A percentile compares a stretch with the other conserved stretches of the same genome.
Evolutionary conservation across 495 filamentous ascomycete species (phyloP).

Genomic region (Xylaria venustula): DNA sequence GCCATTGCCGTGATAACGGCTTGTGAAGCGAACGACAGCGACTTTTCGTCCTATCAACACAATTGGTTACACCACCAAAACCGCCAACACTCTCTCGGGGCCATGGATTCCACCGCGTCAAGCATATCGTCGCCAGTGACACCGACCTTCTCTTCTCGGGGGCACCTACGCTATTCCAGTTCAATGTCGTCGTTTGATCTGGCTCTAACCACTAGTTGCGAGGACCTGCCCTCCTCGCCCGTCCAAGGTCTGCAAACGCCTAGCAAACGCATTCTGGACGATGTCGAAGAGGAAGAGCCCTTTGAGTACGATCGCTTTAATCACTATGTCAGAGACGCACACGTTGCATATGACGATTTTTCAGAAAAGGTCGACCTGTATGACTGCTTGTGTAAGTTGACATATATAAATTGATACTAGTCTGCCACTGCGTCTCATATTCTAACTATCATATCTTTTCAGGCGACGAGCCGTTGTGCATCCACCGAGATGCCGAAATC

Average conservation of each 20-base stretch:
- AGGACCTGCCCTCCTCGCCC: conserved; percentile 47
- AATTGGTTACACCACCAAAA: not conserved
- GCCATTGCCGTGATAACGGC: conserved; percentile 10
- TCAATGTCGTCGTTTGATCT: conserved; percentile 53
- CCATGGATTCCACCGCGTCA: conserved; percentile 53
- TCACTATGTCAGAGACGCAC: conserved; percentile 41
- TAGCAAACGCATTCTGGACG: conserved; percentile 51
- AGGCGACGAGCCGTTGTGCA: conserved; percentile 45
- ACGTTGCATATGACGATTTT: conserved; percentile 11
- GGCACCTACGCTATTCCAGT: conserved; percentile 55
- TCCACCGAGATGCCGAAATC: conserved; percentile 36
- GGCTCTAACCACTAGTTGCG: conserved; percentile 28
- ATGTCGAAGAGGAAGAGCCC: conserved; percentile 57
- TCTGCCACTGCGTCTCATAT: not conserved
- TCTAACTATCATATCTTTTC: conserved; percentile 11
- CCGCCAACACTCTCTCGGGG: conserved; percentile 24
- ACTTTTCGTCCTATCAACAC: conserved; percentile 1
- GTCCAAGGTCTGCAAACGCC: conserved; percentile 36
- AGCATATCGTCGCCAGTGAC: conserved; percentile 59
- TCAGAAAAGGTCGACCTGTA: conserved; percentile 36
- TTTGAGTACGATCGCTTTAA: conserved; percentile 55
- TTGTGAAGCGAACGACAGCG: not conserved
- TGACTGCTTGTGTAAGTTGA: conserved; percentile 55
- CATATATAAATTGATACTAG: not conserved
- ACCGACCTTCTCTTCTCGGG: conserved; percentile 58